Evolutionary conservation across 495 filamentous ascomycete species (phyloP).

Genomic region (Immersiella caudata): DNA sequence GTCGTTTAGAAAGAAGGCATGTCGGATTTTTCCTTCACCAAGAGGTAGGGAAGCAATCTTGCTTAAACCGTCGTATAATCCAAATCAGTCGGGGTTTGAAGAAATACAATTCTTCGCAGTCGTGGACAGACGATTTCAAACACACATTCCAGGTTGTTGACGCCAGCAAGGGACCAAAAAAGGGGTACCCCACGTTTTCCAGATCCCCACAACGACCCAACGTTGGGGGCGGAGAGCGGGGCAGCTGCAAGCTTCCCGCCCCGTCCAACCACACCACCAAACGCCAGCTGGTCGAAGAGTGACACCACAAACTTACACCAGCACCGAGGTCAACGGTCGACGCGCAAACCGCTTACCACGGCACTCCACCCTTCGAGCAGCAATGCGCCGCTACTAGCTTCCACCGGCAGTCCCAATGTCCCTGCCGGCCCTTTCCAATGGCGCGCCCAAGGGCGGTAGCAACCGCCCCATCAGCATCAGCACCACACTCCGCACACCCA

Average conservation of each 20-base stretch:
- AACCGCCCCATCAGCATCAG: conserved; percentile 15
- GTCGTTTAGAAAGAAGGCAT: no score
- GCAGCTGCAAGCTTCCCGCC: background rate
- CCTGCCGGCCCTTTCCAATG: conserved; percentile 37
- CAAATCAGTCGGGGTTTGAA: no score
- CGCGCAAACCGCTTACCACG: background rate
- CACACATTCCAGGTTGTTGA: background rate
- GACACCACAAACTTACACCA: background rate
- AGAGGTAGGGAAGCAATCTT: no score
- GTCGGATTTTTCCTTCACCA: no score
- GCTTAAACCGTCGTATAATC: no score
- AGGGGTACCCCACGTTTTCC: background rate
- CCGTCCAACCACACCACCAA: background rate
- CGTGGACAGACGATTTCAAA: no score
- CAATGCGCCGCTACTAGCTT: conserved; percentile 37
- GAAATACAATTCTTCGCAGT: no score
- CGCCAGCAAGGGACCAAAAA: background rate
- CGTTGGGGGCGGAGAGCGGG: background rate
- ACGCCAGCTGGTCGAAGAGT: background rate
- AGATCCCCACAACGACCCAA: background rate
- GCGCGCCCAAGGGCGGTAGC: conserved; percentile 34
- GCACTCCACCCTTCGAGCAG: conserved; percentile 16
- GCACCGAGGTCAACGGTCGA: background rate
- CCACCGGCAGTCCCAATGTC: conserved; percentile 41
- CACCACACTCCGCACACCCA: conserved; percentile 20